Percentiles rank a stretch among this genome's conserved stretches.
phyloP scores from a whole-genome alignment of 2,329 filamentous ascomycete species.

The Xylaria polymorpha region DNA sequence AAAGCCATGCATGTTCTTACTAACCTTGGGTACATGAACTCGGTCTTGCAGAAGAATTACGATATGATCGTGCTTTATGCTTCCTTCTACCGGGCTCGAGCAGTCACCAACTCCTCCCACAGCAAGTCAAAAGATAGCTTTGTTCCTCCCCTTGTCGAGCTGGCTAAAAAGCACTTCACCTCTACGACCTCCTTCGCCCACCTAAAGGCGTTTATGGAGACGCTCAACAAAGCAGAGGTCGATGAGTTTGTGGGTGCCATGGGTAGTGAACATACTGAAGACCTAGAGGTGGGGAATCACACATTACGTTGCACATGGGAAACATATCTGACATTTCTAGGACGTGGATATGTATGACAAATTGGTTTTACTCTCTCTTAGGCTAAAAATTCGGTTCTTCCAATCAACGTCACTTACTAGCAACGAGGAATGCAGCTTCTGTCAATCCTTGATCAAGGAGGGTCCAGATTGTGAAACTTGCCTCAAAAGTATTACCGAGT shows the following conservation, averaged over 20 bases:
- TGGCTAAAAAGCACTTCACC: constrained; percentile 52
- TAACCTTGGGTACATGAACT: background rate
- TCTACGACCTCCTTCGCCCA: constrained; percentile 61
- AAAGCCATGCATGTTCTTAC: constrained; percentile 12
- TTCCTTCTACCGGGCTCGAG: constrained; percentile 8
- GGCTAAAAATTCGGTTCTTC: constrained; percentile 39
- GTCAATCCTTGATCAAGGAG: constrained; percentile 12
- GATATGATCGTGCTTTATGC: constrained; percentile 21
- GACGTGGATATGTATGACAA: constrained; percentile 27
- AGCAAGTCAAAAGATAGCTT: background rate
- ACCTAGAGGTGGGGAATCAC: constrained; percentile 46
- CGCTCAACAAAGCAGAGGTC: constrained; percentile 56
- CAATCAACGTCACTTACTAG: constrained; percentile 33
- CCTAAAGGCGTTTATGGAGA: constrained; percentile 58
- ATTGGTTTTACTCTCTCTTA: constrained; percentile 33
- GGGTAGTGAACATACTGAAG: constrained; percentile 28
- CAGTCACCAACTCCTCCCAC: background rate
- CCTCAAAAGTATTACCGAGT: constrained; percentile 39
- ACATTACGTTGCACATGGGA: background rate
- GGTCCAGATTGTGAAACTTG: constrained; percentile 41
- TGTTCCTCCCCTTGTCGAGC: constrained; percentile 51
- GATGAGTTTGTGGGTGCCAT: constrained; percentile 52
- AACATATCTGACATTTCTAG: constrained; percentile 34
- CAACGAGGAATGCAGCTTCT: constrained; percentile 35
- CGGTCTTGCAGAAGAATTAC: constrained; percentile 26